These are phyloP conservation scores for Trichophyton rubrum DNA, from an alignment of 2,329 filamentous ascomycete species.

Conservation along the genomic window DNA sequence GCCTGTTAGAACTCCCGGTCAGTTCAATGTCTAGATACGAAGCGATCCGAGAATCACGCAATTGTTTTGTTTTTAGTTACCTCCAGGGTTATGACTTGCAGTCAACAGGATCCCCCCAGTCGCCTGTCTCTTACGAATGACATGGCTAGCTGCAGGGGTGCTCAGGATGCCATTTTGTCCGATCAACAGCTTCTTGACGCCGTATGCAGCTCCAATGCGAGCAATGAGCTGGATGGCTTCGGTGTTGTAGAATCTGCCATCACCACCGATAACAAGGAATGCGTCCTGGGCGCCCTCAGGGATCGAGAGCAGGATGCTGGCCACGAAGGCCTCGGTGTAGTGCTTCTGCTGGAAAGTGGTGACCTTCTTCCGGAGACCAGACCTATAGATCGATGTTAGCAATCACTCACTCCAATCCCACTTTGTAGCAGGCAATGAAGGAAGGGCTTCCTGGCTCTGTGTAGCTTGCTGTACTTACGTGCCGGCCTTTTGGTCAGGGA, in stretches of 20 bases:
- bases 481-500: constrained; percentile 95
- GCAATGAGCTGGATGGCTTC: constrained; percentile 94
- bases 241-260: constrained; percentile 94
- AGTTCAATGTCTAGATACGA: not conserved
- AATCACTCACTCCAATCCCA: not conserved
- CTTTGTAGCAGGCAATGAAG: not conserved
- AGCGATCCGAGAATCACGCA: not conserved
- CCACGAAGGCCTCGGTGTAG: constrained; percentile 92
- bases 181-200: constrained; percentile 96
- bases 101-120: constrained; percentile 95
- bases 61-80: constrained; percentile 40
- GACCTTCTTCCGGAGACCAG: constrained; percentile 97
- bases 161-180: constrained; percentile 94
- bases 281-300: constrained; percentile 81
- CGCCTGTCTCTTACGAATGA: constrained; percentile 88
- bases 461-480: constrained; percentile 53
- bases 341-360: constrained; percentile 89
- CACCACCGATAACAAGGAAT: constrained; percentile 91
- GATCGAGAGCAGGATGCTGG: constrained; percentile 89
- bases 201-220: constrained; percentile 92
- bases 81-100: constrained; percentile 95
- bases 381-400: constrained; percentile 42
- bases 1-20: constrained; percentile 39
- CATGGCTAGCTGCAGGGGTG: constrained; percentile 87
- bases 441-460: not conserved